Evolutionary conservation across 2,329 filamentous ascomycete genomes (phyloP).

Genomic region (Chaetothyriales sp.): DNA sequence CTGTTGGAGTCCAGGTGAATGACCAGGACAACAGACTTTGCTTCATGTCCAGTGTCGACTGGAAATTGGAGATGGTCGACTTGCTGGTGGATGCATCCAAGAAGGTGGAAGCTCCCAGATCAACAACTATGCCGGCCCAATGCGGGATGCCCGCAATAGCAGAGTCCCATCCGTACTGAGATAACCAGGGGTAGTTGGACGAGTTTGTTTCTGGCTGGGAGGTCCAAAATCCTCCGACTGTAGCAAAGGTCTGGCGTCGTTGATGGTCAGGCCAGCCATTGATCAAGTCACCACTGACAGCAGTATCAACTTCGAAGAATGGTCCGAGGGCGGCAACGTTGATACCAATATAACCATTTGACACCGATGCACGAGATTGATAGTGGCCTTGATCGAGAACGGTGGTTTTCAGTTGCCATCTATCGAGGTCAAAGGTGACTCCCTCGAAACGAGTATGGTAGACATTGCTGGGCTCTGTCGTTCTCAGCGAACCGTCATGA

Average conservation of each 20-base stretch:
- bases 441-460: conserved; percentile 37
- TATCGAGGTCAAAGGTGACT: conserved; percentile 44
- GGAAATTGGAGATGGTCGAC: conserved; percentile 45
- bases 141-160: conserved; percentile 58
- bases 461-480: conserved; percentile 6
- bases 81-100: conserved; percentile 47
- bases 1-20: conserved; percentile 49
- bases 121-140: conserved; percentile 46
- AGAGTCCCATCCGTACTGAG: conserved; percentile 54
- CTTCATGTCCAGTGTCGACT: conserved; percentile 46
- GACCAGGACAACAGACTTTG: conserved; percentile 49
- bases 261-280: conserved; percentile 55
- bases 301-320: conserved; percentile 44
- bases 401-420: conserved; percentile 41
- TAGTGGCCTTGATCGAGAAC: conserved; percentile 42
- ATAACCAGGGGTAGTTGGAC: conserved; percentile 53
- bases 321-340: conserved; percentile 48
- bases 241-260: conserved; percentile 49
- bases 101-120: conserved; percentile 37
- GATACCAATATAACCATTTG: conserved; percentile 51
- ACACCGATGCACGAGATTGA: conserved; percentile 44
- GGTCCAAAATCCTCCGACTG: conserved; percentile 53
- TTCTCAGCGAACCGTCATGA: neutral
- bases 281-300: conserved; percentile 37
- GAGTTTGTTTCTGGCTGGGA: conserved; percentile 42